Conservation (phyloP, 805 yeast species). For the Hanseniaspora occidentalis region DNA sequence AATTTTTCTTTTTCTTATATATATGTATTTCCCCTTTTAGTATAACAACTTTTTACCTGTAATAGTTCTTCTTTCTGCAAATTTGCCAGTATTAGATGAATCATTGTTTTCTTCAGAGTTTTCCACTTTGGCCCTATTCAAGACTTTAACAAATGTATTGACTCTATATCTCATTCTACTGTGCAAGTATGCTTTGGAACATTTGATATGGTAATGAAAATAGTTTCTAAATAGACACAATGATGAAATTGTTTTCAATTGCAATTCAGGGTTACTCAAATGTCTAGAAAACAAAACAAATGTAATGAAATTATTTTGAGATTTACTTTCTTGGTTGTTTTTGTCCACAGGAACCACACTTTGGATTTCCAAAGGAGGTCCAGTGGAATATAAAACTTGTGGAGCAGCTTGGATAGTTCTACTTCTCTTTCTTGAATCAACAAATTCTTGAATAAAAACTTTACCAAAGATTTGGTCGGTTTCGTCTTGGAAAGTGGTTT, state of each 20-base stretch:
- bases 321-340: slow-evolving; percentile 32
- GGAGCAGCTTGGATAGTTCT: slow-evolving; percentile 96
- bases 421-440: slow-evolving; percentile 86
- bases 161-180: slow-evolving; percentile 97
- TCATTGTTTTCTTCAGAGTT: slow-evolving; percentile 48
- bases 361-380: slow-evolving; percentile 83
- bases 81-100: slow-evolving; percentile 6
- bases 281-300: slow-evolving; percentile 79
- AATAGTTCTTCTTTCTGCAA: slow-evolving; percentile 20
- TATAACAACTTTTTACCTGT: slow-evolving; percentile 25
- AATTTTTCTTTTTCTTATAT: background rate
- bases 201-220: slow-evolving; percentile 97
- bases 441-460: slow-evolving; percentile 85
- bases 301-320: slow-evolving; percentile 45
- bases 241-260: slow-evolving; percentile 50
- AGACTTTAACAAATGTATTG: slow-evolving; percentile 82
- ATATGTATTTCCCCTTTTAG: slow-evolving; percentile 6
- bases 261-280: slow-evolving; percentile 48
- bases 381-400: slow-evolving; percentile 87
- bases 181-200: slow-evolving; percentile 96
- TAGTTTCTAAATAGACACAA: slow-evolving; percentile 88
- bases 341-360: slow-evolving; percentile 25
- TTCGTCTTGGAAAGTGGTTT: slow-evolving; percentile 90
- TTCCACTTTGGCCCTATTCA: slow-evolving; percentile 95
- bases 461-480: slow-evolving; percentile 87